Evolutionary conservation across 1,284 basidiomycete genomes (phyloP), one percentile per base, ranked within the genome.

Genomic region (Cryptococcus sp.): DNA sequence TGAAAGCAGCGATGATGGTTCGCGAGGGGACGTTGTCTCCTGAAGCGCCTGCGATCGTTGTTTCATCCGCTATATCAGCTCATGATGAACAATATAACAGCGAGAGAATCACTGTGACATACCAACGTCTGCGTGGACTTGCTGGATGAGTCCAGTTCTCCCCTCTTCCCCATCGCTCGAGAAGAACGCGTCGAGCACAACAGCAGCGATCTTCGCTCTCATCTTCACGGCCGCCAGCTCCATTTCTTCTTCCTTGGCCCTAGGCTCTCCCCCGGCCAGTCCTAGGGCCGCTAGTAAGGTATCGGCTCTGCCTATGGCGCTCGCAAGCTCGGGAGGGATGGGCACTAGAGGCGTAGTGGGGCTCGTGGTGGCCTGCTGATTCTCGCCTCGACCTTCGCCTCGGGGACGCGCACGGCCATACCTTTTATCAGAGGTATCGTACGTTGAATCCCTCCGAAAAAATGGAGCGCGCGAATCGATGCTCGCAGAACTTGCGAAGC

Each of bases 391-490:
- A 35, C 8, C 8, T 45, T 22, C 42, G 42, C n/a, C 42, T 3
- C 42, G 42, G 6, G 42, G 22, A 4, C 42, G 42, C 16, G 27
- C 53, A 20, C 40, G 31, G 0, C 41, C 38, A 38, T 57, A 57
- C n/a, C 22, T 38, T 17, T 44, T 23, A 22, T 57, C 55, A 3
- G 41, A 46, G 20, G 44, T 45, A 27, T 57, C 55, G 35, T 20
- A 52, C 8, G 48, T 52, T 2, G 55, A 27, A 7, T 39, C 55
- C 0, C 50, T n/a, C 2, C 15, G 10, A 35, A 57, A 57, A 0
- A 50, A 50, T 0, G 55, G 39, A 2, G 16, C 48, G 15, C 38
- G 6, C 3, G 55, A 57, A 10, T 38, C 35, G 35, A 46, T 16
- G 10, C 49, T 51, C 3, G 50, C 25, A 45, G 2, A 22, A n/a